Evolutionary conservation across 202 grass and related monocot species (phyloP).

Genomic region (Panicum virgatum): DNA sequence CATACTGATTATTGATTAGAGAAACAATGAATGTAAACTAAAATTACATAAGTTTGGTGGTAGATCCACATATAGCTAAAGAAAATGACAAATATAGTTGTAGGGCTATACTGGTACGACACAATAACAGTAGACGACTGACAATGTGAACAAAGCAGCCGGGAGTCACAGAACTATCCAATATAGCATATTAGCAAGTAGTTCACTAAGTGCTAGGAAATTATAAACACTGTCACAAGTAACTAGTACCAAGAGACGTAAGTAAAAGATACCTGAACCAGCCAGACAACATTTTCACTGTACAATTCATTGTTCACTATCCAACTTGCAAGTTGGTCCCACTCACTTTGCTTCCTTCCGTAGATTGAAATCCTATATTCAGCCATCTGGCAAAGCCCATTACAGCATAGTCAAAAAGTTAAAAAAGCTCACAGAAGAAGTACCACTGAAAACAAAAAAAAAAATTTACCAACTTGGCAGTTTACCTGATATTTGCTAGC

Average conservation of each 20-base stretch:
- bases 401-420: slow-evolving; percentile 35
- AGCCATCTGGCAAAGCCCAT: slow-evolving; percentile 75
- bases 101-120: background rate
- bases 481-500: slow-evolving; percentile 98
- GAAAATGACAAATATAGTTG: slow-evolving; percentile 11
- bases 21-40: slow-evolving; percentile 5
- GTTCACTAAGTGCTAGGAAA: slow-evolving; percentile 25
- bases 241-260: background rate
- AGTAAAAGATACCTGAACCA: slow-evolving; percentile 80
- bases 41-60: background rate
- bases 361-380: slow-evolving; percentile 99
- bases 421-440: slow-evolving; percentile 32
- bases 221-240: slow-evolving; percentile 10
- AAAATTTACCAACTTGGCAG: slow-evolving; percentile 8
- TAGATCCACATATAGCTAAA: background rate
- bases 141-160: background rate
- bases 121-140: background rate
- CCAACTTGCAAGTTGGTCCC: slow-evolving; percentile 98
- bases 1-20: background rate
- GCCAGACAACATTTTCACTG: slow-evolving; percentile 95
- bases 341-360: slow-evolving; percentile 99
- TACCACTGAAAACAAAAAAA: slow-evolving; percentile 11
- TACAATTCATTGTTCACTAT: slow-evolving; percentile 99
- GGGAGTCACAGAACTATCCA: background rate
- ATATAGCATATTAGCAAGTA: background rate